A percentile compares a stretch with the other conserved stretches of the same genome.
These are phyloP conservation scores for Phytophthora tentaculata DNA, from an alignment of 352 stramenopile species.

Conservation along the genomic window DNA sequence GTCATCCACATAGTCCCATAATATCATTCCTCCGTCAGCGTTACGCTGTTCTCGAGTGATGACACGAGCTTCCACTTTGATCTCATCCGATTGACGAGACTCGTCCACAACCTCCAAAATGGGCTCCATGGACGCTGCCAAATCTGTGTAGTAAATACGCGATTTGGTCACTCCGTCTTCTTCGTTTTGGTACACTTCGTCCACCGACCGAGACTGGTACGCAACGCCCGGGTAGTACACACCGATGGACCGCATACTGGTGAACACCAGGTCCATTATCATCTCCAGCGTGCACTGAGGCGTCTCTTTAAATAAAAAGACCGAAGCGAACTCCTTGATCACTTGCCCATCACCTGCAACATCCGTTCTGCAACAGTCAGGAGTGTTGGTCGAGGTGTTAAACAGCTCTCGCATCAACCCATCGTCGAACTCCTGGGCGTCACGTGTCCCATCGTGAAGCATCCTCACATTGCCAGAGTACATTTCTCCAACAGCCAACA, in stretches of 20 bases:
- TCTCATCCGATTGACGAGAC: slow-evolving; percentile 30
- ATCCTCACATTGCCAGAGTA: slow-evolving; percentile 52
- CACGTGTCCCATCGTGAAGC: slow-evolving; percentile 57
- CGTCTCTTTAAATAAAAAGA: slow-evolving; percentile 66
- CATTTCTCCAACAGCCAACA: slow-evolving; percentile 33
- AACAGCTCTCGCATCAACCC: slow-evolving; percentile 42
- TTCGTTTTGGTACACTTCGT: slow-evolving; percentile 39
- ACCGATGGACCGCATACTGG: slow-evolving; percentile 55
- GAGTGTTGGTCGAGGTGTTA: slow-evolving; percentile 8
- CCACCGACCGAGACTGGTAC: slow-evolving; percentile 45
- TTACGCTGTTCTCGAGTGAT: slow-evolving; percentile 50
- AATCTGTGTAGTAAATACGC: slow-evolving; percentile 56
- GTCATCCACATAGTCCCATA: slow-evolving; percentile 77
- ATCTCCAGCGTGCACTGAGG: slow-evolving; percentile 42
- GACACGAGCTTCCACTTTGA: slow-evolving; percentile 66
- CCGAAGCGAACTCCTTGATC: slow-evolving; percentile 71
- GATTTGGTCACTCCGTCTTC: slow-evolving; percentile 32
- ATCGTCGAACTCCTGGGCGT: slow-evolving; percentile 37
- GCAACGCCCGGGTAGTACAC: slow-evolving; percentile 59
- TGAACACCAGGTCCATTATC: slow-evolving; percentile 50
- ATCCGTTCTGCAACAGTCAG: slow-evolving; percentile 17
- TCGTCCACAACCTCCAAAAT: slow-evolving; percentile 41
- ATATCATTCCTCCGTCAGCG: slow-evolving; percentile 45
- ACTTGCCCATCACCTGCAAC: slow-evolving; percentile 51
- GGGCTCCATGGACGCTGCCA: slow-evolving; percentile 48